Evolutionary conservation across 2,329 filamentous ascomycete genomes (phyloP), one percentile per base, ranked within the genome.

Genomic region (Neofusicoccum ribis): DNA sequence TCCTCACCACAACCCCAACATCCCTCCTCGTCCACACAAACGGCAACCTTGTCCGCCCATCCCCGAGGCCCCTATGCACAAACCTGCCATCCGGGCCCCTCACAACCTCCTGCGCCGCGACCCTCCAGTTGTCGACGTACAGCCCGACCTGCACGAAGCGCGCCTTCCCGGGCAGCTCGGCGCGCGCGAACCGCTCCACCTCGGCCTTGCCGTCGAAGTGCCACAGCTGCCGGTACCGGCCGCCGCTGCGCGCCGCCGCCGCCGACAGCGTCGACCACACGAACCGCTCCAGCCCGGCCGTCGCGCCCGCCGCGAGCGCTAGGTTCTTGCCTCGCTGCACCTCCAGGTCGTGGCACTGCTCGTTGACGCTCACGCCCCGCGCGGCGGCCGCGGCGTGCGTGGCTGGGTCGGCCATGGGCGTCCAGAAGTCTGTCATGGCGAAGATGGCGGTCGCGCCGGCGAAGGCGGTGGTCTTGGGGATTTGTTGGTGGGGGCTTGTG

Each of bases 391-490:
- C 20, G 12, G 7, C 15, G 5, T 31, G 8, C 8, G 8, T 14
- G 6, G 34, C 36, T 15, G 56, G 14, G n/a, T 46, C 44, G 2
- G 14, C 17, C 23, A 47, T 34, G 1, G 27, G 41, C 6, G n/a
- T n/a, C 44, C 56, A 60, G 66, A 70, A 74, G 52, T 79, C 74
- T 3, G 76, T 80, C 23, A 76, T 72, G 51, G 72, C 71, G 73
- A 80, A 81, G 67, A 82, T 77, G 63, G 69, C 70, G 43, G 72
- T 72, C 11, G 79, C 76, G 43, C 74, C 78, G 14, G 69, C 36
- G 70, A 82, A 81, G 0, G 75, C 78, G 1, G 27, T 6, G 27
- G 1, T 7, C 27, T 31, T 20, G 20, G 20, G 20, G 20, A 2
- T 20, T 20, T 5, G 27, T 31, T 31, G 6, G 27, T 31, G 27